Conservation (phyloP, 2,329 filamentous ascomycete genomes). For the Cytospora mali region DNA sequence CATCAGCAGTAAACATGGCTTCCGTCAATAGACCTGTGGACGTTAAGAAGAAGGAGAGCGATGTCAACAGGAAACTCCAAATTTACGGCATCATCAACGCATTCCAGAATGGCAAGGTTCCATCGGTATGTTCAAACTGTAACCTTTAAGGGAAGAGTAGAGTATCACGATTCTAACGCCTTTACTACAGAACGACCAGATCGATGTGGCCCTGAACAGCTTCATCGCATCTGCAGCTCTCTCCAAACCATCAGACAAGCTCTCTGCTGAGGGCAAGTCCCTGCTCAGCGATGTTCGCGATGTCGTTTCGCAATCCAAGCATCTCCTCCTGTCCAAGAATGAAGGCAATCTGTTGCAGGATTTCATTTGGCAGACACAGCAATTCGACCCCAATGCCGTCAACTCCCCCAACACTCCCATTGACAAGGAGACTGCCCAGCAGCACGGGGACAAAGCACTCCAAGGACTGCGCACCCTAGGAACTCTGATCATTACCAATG, state of each 20-base stretch:
- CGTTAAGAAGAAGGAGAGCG: constrained; percentile 74
- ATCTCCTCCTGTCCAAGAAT: constrained; percentile 88
- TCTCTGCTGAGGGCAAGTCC: constrained; percentile 80
- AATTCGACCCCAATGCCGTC: constrained; percentile 67
- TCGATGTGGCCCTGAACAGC: constrained; percentile 92
- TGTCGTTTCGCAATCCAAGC: constrained; percentile 83
- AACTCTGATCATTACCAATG: constrained; percentile 89
- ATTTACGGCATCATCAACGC: constrained; percentile 87
- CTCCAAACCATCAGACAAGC: constrained; percentile 69
- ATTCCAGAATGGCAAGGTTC: constrained; percentile 86
- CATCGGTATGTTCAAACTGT: constrained; percentile 65
- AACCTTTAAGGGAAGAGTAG: no score
- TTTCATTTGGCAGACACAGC: constrained; percentile 92
- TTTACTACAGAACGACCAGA: constrained; percentile 77
- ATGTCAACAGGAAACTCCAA: constrained; percentile 93
- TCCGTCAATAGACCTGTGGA: constrained; percentile 75
- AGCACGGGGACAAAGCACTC: constrained; percentile 81
- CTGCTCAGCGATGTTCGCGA: constrained; percentile 77
- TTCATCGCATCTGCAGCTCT: constrained; percentile 74
- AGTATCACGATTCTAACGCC: constrained; percentile 23
- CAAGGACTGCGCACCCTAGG: constrained; percentile 87
- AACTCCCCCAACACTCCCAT: constrained; percentile 66
- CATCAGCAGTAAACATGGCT: constrained; percentile 20
- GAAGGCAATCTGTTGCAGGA: constrained; percentile 92
- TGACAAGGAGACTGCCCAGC: constrained; percentile 74